Base-by-base conservation (phyloP, 1,139 yeast species). In the Tardiomyces digboiensis region DNA sequence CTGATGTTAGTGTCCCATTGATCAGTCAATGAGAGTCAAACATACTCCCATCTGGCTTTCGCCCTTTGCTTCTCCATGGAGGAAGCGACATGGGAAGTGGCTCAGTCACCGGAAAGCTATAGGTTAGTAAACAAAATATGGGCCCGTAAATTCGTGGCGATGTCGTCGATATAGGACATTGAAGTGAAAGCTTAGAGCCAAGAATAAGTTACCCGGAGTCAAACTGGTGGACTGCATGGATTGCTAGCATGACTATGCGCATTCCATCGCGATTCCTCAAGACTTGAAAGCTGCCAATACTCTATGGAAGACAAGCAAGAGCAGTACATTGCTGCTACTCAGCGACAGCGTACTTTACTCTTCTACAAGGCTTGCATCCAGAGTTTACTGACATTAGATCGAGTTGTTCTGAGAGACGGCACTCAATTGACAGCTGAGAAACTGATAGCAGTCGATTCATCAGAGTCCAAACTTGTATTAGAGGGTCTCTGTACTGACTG, bases 401-500 rank as follows among this genome's bases (percentile, higher is more conserved):
- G 10, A n/a, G 10, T 52, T 13, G 43, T 44, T 14, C 41, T 55
- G 19, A 33, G 39, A 14, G 46, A 49, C 41, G 44, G 41, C n/a
- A 39, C 44, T 40, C 36, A 23, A 4, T 40, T 44, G 13, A 23
- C 16, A 14, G 55, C 58, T 2, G 40, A 47, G 21, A 38, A 40
- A 14, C 41, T 56, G 14, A 33, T 47, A 6, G 58, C 57, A 2
- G 56, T 56, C 12, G 60, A 56, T 40, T 50, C 59, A 12, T 45
- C 56, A 4, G 59, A 55, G 40, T 45, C 56, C 19, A 56, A 55
- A 42, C 46, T 54, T 39, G 50, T 52, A 13, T 44, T 56, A 19
- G 26, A 45, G 21, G 52, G 52, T 3, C 45, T 56, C 21, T 40
- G 41, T 8, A 56, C 60, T 1, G 51, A 48, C 39, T 55, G 57